Evolutionary conservation across 2,329 filamentous ascomycete species (phyloP), one percentile per base, ranked within the genome.

Genomic region (Didymella pomorum): DNA sequence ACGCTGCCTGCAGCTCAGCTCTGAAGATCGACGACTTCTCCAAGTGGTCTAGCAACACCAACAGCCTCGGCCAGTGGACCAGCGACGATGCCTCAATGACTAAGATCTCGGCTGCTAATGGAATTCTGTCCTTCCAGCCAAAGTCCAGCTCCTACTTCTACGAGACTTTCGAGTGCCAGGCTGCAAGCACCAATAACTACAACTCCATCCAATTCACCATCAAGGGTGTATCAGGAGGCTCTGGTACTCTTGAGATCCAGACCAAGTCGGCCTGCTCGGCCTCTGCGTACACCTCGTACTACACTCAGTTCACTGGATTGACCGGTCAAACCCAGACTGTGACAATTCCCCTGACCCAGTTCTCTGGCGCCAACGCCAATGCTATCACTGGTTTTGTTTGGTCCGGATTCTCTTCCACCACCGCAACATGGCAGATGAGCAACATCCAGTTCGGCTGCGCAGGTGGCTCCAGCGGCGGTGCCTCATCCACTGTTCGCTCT

Each of bases 121-220:
- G 80, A 45, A 78, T 81, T 28, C 77, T 85, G 21, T 79, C 78
- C 8, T 83, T 86, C 71, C 81, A 78, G n/a, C 81, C 82, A 29
- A 81, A 79, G 60, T 66, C 76, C 16, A 67, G 64, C 25, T 81
- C 82, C 12, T 86, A 86, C 73, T 85, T 84, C 61, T 85, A 85
- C 66, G 83, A 84, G 68, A 81, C 79, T 1, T 80, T 86, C 52
- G 65, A 72, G 0, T 86, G 83, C 72, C 77, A 81, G 64, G 72
- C 77, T 37, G 78, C 82, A 18, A 71, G 72, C 16, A 77, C 73
- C 46, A 77, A 81, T 47, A 78, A 79, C 58, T 85, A 84, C 69
- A 79, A 74, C 62, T 79, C 79, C 3, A 62, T 84, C 44, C 78
- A 78, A 26, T 84, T 84, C 70, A 76, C 74, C 25, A 65, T 84